Evolutionary conservation across 306 rosid species (phyloP).

Genomic region (Dalbergia cultrata): DNA sequence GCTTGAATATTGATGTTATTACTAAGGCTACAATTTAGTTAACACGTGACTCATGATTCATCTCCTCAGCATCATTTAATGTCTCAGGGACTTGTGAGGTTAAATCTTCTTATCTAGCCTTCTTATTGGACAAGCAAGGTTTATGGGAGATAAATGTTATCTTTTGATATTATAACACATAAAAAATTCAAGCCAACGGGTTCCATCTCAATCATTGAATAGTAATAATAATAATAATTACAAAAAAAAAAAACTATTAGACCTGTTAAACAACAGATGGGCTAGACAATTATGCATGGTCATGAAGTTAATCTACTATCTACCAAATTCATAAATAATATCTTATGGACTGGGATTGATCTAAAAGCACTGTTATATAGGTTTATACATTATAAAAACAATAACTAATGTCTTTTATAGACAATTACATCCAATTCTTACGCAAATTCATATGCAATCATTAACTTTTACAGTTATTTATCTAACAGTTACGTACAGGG

Average conservation of each 20-base stretch:
- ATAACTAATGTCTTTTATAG: too few species aligned
- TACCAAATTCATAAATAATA: too few species aligned
- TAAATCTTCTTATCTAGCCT: background rate
- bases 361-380: too few species aligned
- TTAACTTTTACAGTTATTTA: background rate
- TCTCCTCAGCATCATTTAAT: background rate
- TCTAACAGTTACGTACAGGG: too few species aligned
- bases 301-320: too few species aligned
- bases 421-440: background rate
- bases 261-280: too few species aligned
- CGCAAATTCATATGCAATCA: background rate
- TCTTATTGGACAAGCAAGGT: background rate
- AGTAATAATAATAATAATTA: too few species aligned
- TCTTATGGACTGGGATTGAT: too few species aligned
- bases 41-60: background rate
- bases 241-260: background rate
- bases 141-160: background rate
- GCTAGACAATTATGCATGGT: too few species aligned
- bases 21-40: background rate
- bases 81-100: background rate
- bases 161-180: background rate
- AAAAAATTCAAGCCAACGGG: too few species aligned
- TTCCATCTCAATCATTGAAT: too few species aligned
- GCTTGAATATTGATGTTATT: background rate
- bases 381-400: too few species aligned